Base-by-base conservation (phyloP, 2,329 filamentous ascomycete genomes). In the Phyllosticta citriasiana region DNA sequence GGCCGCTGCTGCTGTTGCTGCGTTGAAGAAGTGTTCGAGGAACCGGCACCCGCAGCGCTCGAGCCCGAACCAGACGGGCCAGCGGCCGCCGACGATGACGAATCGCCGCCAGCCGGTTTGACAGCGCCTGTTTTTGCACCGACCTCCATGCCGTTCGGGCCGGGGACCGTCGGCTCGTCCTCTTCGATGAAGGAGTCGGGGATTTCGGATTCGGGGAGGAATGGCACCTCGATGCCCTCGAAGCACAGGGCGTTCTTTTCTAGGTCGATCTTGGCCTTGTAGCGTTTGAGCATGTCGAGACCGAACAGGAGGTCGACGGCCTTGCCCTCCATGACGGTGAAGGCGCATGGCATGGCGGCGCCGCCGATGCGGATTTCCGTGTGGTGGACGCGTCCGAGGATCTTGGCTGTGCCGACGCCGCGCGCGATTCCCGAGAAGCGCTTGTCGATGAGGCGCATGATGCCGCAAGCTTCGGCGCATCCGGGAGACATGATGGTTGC, bases 291-390 rank as follows among this genome's bases (percentile, higher is more conserved):
- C 90, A 99, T 99, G 74, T 99, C 94, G 52, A 99, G 79, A 3
- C 94, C 94, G 12, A 99, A 84, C 2, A 99, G 82, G 19, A 99
- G 80, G 72, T 97, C 94, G 25, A 99, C 94, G 58, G 91, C 86
- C 76, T 97, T 99, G 65, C 94, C 94, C 77, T 99, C 94, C 94
- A 99, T 99, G 70, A 99, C 94, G 2, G 94, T 99, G 74, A 99
- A 99, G 63, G 91, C 94, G 77, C 92, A 97, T 2, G 93, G 88
- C 67, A 99, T 80, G 71, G 91, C 91, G 64, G 93, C 84, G 52
- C 83, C 85, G 59, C 93, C 94, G 67, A 99, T 94, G 74, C 90
- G 93, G 74, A 99, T 95, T 74, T 93, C 91, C 9, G 94, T 94
- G 24, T 90, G 91, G 74, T 99, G 94, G 3, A 99, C 94, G 58